Percentiles rank a stretch among this genome's conserved stretches.
These are phyloP conservation scores for Onygenales sp. DNA, from an alignment of 2,329 filamentous ascomycete species.

Conservation along the genomic window DNA sequence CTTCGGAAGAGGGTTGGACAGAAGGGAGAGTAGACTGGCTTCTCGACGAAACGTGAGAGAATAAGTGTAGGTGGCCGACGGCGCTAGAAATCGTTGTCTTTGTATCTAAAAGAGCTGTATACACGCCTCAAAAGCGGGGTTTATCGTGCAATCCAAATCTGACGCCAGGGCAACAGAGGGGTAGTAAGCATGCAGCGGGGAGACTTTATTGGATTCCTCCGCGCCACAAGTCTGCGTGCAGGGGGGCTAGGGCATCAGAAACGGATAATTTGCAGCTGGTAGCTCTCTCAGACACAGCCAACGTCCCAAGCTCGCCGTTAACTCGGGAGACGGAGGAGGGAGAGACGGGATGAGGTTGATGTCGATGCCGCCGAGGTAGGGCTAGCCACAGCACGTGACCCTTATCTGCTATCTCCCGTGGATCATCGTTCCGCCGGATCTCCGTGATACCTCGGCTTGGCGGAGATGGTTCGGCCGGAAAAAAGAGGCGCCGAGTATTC, in stretches of 20 bases:
- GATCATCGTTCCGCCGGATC: background rate
- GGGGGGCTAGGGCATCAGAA: background rate
- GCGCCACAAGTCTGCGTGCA: background rate
- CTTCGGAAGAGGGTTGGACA: background rate
- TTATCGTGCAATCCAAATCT: background rate
- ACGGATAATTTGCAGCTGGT: background rate
- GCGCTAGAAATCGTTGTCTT: background rate
- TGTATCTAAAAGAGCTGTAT: background rate
- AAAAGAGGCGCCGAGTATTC: background rate
- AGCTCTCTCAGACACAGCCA: background rate
- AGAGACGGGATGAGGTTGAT: background rate
- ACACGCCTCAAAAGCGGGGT: background rate
- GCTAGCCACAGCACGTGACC: background rate
- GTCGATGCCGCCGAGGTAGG: background rate
- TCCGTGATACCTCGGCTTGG: background rate
- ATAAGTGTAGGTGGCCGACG: background rate
- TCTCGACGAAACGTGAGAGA: background rate
- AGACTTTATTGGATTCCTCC: background rate
- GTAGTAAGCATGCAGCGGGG: background rate
- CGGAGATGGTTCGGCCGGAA: background rate
- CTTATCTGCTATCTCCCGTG: background rate
- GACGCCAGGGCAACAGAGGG: background rate
- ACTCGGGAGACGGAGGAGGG: background rate
- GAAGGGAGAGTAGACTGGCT: too few species aligned
- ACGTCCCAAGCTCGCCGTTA: conserved; percentile 2